Conservation (phyloP, 306 rosid genomes). For the Ziziphus jujuba region DNA sequence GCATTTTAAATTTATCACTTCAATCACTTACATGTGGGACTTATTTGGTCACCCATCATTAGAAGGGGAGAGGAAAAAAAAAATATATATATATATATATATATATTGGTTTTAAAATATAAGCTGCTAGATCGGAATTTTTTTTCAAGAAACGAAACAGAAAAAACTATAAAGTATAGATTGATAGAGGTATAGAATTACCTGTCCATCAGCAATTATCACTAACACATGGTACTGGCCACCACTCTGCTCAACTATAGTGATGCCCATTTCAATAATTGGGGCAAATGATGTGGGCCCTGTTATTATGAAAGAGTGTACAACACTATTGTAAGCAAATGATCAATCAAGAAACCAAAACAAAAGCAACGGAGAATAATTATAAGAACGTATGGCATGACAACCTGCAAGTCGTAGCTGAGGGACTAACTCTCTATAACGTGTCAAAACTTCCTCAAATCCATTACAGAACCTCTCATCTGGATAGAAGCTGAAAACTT, state of each 20-base stretch:
- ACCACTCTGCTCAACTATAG: slow-evolving; percentile 89
- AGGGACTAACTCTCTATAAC: slow-evolving; percentile 82
- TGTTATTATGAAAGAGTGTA: slow-evolving; percentile 25
- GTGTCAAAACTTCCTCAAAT: slow-evolving; percentile 84
- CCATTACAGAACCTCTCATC: slow-evolving; percentile 87
- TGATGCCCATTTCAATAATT: slow-evolving; percentile 86
- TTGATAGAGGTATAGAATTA: slow-evolving; percentile 24
- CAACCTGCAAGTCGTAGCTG: slow-evolving; percentile 85
- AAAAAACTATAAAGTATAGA: background rate
- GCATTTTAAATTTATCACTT: too few species aligned
- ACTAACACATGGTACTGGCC: slow-evolving; percentile 93
- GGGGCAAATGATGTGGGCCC: slow-evolving; percentile 99
- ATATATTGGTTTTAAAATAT: background rate
- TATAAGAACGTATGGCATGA: slow-evolving; percentile 7
- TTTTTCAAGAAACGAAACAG: background rate
- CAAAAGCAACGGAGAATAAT: slow-evolving; percentile 6
- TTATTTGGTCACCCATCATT: background rate
- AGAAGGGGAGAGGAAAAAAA: slow-evolving; percentile 3
- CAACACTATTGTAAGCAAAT: slow-evolving; percentile 17
- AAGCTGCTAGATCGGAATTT: background rate
- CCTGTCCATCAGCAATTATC: slow-evolving; percentile 98
- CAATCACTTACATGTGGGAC: too few species aligned
- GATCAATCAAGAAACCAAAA: slow-evolving; percentile 7
- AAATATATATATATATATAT: too few species aligned
- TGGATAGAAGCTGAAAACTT: slow-evolving; percentile 82